Evolutionary conservation across 495 filamentous ascomycete genomes (phyloP).

Genomic region (Cairneyella variabilis): DNA sequence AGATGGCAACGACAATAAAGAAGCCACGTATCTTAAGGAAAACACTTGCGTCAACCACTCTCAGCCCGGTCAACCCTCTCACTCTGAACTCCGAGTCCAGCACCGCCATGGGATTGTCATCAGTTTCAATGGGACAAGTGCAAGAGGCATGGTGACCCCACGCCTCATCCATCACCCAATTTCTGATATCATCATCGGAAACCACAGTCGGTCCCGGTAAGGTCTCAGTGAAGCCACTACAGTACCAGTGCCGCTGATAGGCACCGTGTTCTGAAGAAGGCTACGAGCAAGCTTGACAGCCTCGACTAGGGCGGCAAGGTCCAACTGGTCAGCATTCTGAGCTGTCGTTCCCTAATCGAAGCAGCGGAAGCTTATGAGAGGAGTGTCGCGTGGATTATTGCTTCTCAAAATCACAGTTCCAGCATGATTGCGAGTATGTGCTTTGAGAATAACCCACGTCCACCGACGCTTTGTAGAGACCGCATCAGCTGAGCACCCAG

Average conservation of each 20-base stretch:
- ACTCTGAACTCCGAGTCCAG: slow-evolving; percentile 56
- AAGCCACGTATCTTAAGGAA: slow-evolving; percentile 55
- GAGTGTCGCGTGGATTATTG: slow-evolving; percentile 48
- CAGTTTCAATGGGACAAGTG: slow-evolving; percentile 53
- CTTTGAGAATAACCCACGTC: neutral
- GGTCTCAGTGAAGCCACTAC: neutral
- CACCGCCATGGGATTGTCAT: slow-evolving; percentile 52
- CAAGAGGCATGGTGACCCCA: slow-evolving; percentile 61
- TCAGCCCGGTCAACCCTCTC: slow-evolving; percentile 46
- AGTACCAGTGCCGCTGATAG: neutral
- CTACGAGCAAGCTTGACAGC: neutral
- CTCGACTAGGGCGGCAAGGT: neutral
- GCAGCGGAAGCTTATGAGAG: slow-evolving; percentile 43
- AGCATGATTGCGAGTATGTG: neutral
- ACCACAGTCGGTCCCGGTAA: neutral
- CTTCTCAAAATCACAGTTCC: slow-evolving; percentile 39
- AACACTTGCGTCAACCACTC: slow-evolving; percentile 60
- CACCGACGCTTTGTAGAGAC: neutral
- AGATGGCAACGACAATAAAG: slow-evolving; percentile 50
- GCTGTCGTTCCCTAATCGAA: neutral
- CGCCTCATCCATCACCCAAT: slow-evolving; percentile 25
- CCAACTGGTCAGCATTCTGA: no score
- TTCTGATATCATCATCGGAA: neutral
- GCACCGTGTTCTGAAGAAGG: neutral
- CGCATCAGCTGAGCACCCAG: no score